A percentile compares a stretch with the other conserved stretches of the same genome.
Evolutionary conservation across 1,284 basidiomycete species (phyloP).

Genomic region (Fomes fomentarius): DNA sequence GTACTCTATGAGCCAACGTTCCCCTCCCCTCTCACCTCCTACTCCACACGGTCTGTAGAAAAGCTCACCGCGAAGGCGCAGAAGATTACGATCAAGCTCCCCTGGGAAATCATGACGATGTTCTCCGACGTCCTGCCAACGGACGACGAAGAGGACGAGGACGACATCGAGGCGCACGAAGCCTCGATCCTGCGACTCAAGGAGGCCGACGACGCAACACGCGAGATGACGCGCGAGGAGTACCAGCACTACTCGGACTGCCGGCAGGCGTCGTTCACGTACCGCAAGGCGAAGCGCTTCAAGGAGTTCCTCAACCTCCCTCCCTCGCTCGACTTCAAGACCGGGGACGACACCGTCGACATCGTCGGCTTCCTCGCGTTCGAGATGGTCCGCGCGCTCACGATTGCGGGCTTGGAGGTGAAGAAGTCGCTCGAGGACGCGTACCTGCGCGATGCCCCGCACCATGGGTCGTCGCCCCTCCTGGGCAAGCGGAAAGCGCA

Average conservation of each 20-base stretch:
- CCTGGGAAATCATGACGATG: conserved; percentile 94
- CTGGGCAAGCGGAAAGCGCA: conserved; percentile 72
- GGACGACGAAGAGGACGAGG: conserved; percentile 94
- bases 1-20: not conserved
- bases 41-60: conserved; percentile 45
- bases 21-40: not conserved
- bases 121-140: conserved; percentile 89
- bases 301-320: conserved; percentile 95
- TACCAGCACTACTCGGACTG: conserved; percentile 98
- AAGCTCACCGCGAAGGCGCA: conserved; percentile 84
- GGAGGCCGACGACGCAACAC: conserved; percentile 95
- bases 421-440: conserved; percentile 80
- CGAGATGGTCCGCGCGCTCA: conserved; percentile 94
- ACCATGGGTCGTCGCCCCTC: conserved; percentile 55
- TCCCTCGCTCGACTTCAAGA: conserved; percentile 85
- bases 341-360: conserved; percentile 95
- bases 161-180: conserved; percentile 95
- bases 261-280: conserved; percentile 96
- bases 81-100: conserved; percentile 93
- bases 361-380: conserved; percentile 97
- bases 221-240: conserved; percentile 95
- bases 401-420: conserved; percentile 83
- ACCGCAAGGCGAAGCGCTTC: conserved; percentile 95
- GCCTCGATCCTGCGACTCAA: conserved; percentile 88
- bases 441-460: conserved; percentile 58